Conservation (phyloP, 495 filamentous ascomycete species). For the Glonium stellatum region DNA sequence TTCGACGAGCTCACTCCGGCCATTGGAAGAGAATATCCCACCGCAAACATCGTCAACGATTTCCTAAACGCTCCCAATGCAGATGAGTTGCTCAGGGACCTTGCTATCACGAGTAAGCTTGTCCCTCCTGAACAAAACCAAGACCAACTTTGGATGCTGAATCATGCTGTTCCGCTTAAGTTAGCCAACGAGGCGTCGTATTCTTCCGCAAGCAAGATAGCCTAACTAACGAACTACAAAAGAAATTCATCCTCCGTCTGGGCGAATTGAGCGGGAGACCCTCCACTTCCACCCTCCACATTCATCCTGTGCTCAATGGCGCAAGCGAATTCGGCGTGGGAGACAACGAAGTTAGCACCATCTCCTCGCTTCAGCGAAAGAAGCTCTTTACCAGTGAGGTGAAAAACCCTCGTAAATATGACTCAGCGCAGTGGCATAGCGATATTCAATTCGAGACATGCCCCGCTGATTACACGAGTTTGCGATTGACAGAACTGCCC, state of each 20-base stretch:
- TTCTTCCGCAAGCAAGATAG: slow-evolving; percentile 18
- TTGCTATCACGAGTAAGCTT: slow-evolving; percentile 13
- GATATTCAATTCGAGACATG: slow-evolving; percentile 64
- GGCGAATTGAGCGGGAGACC: slow-evolving; percentile 10
- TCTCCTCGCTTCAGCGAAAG: slow-evolving; percentile 37
- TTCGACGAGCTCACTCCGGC: slow-evolving; percentile 13
- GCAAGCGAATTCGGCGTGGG: slow-evolving; percentile 48
- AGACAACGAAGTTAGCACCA: slow-evolving; percentile 64
- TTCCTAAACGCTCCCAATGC: slow-evolving; percentile 10
- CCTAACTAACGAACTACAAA: slow-evolving; percentile 15
- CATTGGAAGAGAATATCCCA: slow-evolving; percentile 10
- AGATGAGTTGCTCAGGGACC: slow-evolving; percentile 9
- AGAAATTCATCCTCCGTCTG: slow-evolving; percentile 12
- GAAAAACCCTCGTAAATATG: slow-evolving; percentile 28
- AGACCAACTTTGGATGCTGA: background rate
- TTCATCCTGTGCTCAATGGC: slow-evolving; percentile 60
- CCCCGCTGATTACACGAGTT: slow-evolving; percentile 55
- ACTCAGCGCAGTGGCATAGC: slow-evolving; percentile 52
- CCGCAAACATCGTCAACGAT: slow-evolving; percentile 12
- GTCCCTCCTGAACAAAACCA: background rate
- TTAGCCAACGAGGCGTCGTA: slow-evolving; percentile 18
- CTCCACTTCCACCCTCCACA: slow-evolving; percentile 44
- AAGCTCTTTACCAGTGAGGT: slow-evolving; percentile 43
- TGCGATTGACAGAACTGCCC: slow-evolving; percentile 10
- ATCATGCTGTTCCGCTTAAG: background rate